Evolutionary conservation across 129 eudicot species (phyloP), one percentile per base, ranked within the genome.

Genomic region (Tagetes patula): DNA sequence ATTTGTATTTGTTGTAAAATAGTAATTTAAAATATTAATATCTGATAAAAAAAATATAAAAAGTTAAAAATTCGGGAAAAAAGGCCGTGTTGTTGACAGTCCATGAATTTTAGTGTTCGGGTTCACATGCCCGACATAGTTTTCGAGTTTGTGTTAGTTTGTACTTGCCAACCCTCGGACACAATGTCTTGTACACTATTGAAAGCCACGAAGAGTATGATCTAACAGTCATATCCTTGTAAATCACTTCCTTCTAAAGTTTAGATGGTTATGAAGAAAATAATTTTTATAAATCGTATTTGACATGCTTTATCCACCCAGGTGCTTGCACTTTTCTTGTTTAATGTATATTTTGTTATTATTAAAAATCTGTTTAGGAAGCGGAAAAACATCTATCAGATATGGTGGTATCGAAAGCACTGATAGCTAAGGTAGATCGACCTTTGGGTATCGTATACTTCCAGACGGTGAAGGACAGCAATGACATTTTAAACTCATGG

Each of bases 401-500:
- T 32, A 88, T 92, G 97, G 97, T 89, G 64, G 96, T 89, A 62
- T 87, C 96, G 3, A 92, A 85, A 70, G 91, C 96, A 9, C 69
- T 88, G 55, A 81, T 88, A 58, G 97, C 97, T 27, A 92, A 92
- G 71, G 84, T 92, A 59, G 97, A 92, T 74, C 78, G 97, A 52
- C 97, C 96, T 3, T n/a, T 85, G 80, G 96, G 96, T 8, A 52
- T 89, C 6, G 88, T 92, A 31, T 71, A 73, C 66, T 92, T 92
- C 83, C 95, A 89, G 79, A 46, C 85, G 20, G 96, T 84, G 0
- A 93, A 90, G 75, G 96, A 90, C 76, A 93, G 96, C 79, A 93
- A 90, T n/a, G 96, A 90, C 55, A 83, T 90, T 20, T 73, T 93
- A 38, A 93, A 93, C 75, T 93, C 96, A n/a, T 93, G 98, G 98